phyloP scores from a whole-genome alignment of 1,284 basidiomycete species.

The Blastosporella zonata region DNA sequence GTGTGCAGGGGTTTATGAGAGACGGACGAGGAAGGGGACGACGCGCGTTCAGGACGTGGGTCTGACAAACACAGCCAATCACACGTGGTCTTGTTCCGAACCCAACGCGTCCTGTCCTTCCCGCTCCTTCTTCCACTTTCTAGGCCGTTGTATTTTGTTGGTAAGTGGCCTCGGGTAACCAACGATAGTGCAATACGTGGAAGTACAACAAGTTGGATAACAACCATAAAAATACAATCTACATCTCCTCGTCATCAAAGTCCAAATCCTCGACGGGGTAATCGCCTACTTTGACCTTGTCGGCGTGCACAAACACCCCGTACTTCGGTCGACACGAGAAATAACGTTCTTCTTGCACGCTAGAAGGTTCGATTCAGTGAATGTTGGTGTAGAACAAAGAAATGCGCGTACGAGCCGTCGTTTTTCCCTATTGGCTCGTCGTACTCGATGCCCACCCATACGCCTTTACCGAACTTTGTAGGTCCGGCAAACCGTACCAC shows the following conservation, averaged over 20 bases:
- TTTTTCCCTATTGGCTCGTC: slow-evolving; percentile 97
- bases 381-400: neutral
- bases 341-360: slow-evolving; percentile 83
- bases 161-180: slow-evolving; percentile 1
- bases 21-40: slow-evolving; percentile 27
- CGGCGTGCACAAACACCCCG: slow-evolving; percentile 87
- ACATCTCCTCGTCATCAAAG: slow-evolving; percentile 74
- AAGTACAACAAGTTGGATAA: slow-evolving; percentile 5
- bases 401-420: slow-evolving; percentile 79
- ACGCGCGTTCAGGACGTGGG: slow-evolving; percentile 41
- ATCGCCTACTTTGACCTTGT: slow-evolving; percentile 82
- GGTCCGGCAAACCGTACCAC: slow-evolving; percentile 82
- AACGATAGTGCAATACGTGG: slow-evolving; percentile 9
- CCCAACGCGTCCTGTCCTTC: slow-evolving; percentile 24
- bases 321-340: slow-evolving; percentile 77
- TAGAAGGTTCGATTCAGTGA: slow-evolving; percentile 28
- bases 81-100: slow-evolving; percentile 24
- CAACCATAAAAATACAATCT: slow-evolving; percentile 22
- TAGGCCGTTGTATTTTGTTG: slow-evolving; percentile 7
- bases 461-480: slow-evolving; percentile 74
- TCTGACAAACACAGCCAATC: slow-evolving; percentile 36
- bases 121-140: slow-evolving; percentile 34
- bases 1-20: slow-evolving; percentile 27
- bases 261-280: slow-evolving; percentile 80
- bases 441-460: slow-evolving; percentile 94